phyloP scores from a whole-genome alignment of 352 stramenopile species.

The Phytophthora uliginosa region DNA sequence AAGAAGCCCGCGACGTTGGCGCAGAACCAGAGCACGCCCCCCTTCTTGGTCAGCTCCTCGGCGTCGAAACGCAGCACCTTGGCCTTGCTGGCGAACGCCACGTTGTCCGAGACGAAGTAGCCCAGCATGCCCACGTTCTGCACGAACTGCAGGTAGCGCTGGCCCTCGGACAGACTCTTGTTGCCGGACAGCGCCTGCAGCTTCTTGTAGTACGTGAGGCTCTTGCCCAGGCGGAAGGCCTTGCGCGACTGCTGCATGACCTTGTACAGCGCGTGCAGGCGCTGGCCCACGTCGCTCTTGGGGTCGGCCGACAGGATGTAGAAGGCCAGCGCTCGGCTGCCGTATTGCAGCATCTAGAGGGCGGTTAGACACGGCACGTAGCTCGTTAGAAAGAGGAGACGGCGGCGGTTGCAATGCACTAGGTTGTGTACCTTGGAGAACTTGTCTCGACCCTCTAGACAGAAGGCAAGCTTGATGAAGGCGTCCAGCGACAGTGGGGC shows the following conservation, averaged over 20 bases:
- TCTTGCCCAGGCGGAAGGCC: constrained; percentile 89
- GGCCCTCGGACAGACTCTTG: constrained; percentile 59
- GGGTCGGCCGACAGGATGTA: constrained; percentile 83
- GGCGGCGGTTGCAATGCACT: background rate
- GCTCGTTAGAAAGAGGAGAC: constrained; percentile 25
- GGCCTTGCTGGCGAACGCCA: constrained; percentile 85
- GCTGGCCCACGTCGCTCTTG: constrained; percentile 85
- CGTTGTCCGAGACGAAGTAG: constrained; percentile 91
- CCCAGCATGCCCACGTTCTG: constrained; percentile 88
- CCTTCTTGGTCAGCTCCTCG: constrained; percentile 68
- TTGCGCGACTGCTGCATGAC: constrained; percentile 86
- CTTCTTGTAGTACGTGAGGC: constrained; percentile 86
- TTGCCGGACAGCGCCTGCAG: constrained; percentile 60
- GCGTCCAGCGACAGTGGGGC: constrained; percentile 72
- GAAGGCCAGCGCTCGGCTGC: constrained; percentile 81
- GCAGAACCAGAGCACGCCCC: constrained; percentile 87
- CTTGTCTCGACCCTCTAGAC: constrained; percentile 88
- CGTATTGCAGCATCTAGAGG: constrained; percentile 81
- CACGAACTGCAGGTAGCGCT: constrained; percentile 77
- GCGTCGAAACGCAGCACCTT: constrained; percentile 79
- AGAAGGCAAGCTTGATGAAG: constrained; percentile 76
- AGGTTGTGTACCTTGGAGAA: constrained; percentile 80
- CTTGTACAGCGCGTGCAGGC: constrained; percentile 84
- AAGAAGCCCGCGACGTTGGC: constrained; percentile 87
- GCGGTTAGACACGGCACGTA: background rate